These are phyloP conservation scores for Dictyostelium citrinum DNA, from an alignment of 78 protist species.

Conservation along the genomic window DNA sequence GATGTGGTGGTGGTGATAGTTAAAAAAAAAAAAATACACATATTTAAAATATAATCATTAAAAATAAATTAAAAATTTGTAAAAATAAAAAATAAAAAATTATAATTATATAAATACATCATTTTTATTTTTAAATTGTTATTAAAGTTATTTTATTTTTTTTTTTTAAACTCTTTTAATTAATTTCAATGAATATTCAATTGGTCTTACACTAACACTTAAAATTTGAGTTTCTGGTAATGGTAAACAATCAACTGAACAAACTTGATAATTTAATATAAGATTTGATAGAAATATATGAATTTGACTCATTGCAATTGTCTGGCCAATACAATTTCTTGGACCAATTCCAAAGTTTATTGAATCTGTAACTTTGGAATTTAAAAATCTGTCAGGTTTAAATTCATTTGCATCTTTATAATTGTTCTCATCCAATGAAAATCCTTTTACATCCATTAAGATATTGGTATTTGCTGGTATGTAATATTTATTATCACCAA, in stretches of 20 bases:
- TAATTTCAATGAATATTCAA: neutral
- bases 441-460: neutral
- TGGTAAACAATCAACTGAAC: neutral
- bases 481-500: neutral
- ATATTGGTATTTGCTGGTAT: slow-evolving; percentile 22
- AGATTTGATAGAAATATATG: slow-evolving; percentile 20
- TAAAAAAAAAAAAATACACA: neutral
- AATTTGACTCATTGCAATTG: neutral
- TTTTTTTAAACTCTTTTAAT: neutral
- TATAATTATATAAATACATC: no score
- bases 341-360: slow-evolving; percentile 15
- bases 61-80: no score
- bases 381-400: neutral
- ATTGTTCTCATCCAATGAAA: neutral
- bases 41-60: no score
- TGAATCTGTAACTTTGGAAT: neutral
- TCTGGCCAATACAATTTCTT: slow-evolving; percentile 30
- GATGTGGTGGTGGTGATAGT: neutral
- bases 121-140: no score
- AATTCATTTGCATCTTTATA: neutral
- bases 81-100: no score
- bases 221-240: slow-evolving; percentile 7
- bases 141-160: no score
- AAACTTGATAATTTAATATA: neutral
- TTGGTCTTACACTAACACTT: neutral